These are phyloP conservation scores for Arabis alpina DNA, from an alignment of 345 rosid species.

Conservation along the genomic window DNA sequence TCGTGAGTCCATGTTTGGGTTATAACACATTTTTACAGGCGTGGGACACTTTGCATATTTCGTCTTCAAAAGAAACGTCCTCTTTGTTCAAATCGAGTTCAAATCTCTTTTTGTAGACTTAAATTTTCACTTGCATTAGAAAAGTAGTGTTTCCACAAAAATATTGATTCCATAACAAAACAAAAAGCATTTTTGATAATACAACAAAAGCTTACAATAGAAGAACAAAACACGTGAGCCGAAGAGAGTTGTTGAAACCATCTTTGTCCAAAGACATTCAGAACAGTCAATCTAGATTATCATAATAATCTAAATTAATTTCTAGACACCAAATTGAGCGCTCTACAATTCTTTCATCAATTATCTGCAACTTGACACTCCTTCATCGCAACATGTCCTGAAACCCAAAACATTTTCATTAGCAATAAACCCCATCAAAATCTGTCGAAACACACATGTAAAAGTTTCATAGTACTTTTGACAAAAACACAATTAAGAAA, in stretches of 20 bases:
- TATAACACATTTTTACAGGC: too few relatives aligned
- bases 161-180: slow-evolving; percentile 14
- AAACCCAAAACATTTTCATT: neutral
- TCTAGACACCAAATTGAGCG: slow-evolving; percentile 14
- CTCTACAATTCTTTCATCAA: slow-evolving; percentile 27
- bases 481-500: neutral
- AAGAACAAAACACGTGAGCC: slow-evolving; percentile 25
- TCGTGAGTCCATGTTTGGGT: too few relatives aligned
- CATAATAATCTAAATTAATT: slow-evolving; percentile 30
- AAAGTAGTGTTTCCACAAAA: neutral
- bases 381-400: slow-evolving; percentile 30
- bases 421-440: neutral
- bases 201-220: neutral
- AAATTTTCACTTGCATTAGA: neutral
- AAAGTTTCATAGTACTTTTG: neutral
- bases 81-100: too few relatives aligned
- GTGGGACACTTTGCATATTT: too few relatives aligned
- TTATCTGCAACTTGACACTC: slow-evolving; percentile 26
- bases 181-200: neutral
- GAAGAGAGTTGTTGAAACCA: slow-evolving; percentile 23
- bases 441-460: too few relatives aligned
- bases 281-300: slow-evolving; percentile 34
- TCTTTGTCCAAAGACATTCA: slow-evolving; percentile 24
- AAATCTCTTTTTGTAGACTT: neutral
- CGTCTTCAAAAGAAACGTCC: too few relatives aligned